Evolutionary conservation across 2,329 filamentous ascomycete species (phyloP), one percentile per base, ranked within the genome.

Genomic region (Fulvia fulva): DNA sequence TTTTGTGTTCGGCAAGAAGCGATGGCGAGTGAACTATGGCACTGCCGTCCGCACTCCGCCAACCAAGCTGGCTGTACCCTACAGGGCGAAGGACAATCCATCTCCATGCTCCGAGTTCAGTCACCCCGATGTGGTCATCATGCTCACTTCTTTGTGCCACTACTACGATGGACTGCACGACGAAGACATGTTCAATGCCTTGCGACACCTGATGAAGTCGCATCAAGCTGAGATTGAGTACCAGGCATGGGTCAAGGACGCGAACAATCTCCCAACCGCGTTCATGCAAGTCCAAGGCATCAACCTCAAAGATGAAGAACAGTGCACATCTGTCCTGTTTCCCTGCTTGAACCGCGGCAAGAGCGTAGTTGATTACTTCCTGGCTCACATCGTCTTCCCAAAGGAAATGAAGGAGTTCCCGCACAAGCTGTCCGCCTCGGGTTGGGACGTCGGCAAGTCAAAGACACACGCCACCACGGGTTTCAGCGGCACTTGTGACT

Each of bases 401-500:
- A 73, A 72, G 0, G 81, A 89, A 59, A 84, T 85, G 0, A 87
- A 85, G 45, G 83, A 88, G 52, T 90, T 89, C 62, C 75, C 76
- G 0, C 68, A 80, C 12, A 89, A 89, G 59, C 70, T 90, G 0
- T 82, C 86, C 37, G 81, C 84, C 0, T 88, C 84, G 0, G 86
- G 84, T 0, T 90, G 87, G 86, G 87, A 90, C 62, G 74, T 90
- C 1, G 84, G 85, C 0, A 0, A 70, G 72, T 0, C 68, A 76
- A 5, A 67, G 85, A 0, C 80, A 87, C 0, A 73, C 1, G 60
- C 79, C 1, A 87, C 86, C 0, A 89, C 86, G 0, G 87, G 87
- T 0, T 91, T 91, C 67, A 87, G 84, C 7, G 88, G 88, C 0
- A 90, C 88, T 0, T 89, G 88, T 46, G 87, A 90, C 66, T 85